Evolutionary conservation across 768 basidiomycete genomes (phyloP).

Genomic region (Dendrothele bispora): DNA sequence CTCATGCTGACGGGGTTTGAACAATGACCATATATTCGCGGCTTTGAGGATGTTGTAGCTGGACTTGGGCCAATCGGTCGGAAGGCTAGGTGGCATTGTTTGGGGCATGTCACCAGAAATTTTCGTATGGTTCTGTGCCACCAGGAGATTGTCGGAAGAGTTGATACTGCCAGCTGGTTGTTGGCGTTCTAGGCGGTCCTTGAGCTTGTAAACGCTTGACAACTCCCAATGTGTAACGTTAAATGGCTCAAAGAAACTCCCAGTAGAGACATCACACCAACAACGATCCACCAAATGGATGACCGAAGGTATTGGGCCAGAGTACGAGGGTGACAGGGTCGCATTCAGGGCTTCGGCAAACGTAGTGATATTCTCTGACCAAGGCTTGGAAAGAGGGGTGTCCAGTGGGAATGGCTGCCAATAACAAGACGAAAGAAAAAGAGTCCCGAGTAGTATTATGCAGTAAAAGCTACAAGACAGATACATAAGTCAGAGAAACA

Average conservation of each 20-base stretch:
- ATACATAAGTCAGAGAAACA: neutral
- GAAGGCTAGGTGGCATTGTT: too few species aligned
- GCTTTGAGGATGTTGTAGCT: neutral
- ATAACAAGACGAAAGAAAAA: slow-evolving; percentile 86
- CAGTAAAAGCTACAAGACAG: slow-evolving; percentile 70
- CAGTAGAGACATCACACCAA: slow-evolving; percentile 78
- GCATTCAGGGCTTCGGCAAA: slow-evolving; percentile 65
- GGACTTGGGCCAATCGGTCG: slow-evolving; percentile 1
- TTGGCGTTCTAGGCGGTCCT: slow-evolving; percentile 38
- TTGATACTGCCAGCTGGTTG: slow-evolving; percentile 24
- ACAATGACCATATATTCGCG: slow-evolving; percentile 1
- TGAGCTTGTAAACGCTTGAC: slow-evolving; percentile 54
- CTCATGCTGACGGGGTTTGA: neutral
- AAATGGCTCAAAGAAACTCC: slow-evolving; percentile 73
- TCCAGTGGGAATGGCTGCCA: slow-evolving; percentile 81
- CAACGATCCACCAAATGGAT: slow-evolving; percentile 77
- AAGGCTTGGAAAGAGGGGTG: slow-evolving; percentile 60
- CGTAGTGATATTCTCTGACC: slow-evolving; percentile 71
- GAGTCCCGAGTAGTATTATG: slow-evolving; percentile 76
- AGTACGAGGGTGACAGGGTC: slow-evolving; percentile 39
- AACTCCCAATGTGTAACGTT: slow-evolving; percentile 76
- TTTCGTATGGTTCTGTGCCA: too few species aligned
- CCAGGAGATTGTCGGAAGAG: too few species aligned
- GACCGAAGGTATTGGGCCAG: slow-evolving; percentile 47
- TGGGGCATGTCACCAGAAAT: too few species aligned